Conservation (phyloP, 148 eudicot genomes). For the Euryodendron excelsum region DNA sequence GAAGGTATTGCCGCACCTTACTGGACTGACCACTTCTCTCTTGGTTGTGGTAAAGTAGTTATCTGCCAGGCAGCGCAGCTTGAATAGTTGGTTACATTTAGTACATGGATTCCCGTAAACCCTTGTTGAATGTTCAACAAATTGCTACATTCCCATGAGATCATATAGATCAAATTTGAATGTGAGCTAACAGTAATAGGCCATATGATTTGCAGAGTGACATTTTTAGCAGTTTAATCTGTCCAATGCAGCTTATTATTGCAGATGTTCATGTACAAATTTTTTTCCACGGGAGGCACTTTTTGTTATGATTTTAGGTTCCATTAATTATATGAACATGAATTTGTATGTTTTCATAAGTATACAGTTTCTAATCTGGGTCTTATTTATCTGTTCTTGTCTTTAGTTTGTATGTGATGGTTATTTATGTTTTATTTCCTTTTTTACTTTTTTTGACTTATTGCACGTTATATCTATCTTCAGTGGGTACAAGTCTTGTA, state of each 20-base stretch:
- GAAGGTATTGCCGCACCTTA: slow-evolving; percentile 1
- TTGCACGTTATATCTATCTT: background rate
- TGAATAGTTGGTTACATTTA: background rate
- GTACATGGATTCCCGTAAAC: background rate
- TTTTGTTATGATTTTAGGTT: background rate
- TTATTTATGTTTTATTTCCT: too few species aligned
- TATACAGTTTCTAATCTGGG: too few species aligned
- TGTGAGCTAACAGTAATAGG: background rate
- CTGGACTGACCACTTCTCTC: background rate
- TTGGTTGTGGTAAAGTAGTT: background rate
- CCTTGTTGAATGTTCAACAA: background rate
- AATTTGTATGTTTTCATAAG: background rate
- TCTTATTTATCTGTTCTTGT: too few species aligned
- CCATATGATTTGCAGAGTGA: background rate
- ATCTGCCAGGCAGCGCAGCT: background rate
- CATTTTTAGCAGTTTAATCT: too few species aligned
- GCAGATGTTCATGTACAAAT: too few species aligned
- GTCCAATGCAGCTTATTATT: background rate
- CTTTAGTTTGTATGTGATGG: background rate
- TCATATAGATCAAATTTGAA: background rate
- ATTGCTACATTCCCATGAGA: background rate
- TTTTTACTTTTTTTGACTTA: background rate
- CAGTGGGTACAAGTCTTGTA: background rate
- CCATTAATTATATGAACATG: background rate
- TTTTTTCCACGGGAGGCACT: background rate